Evolutionary conservation across 2,329 filamentous ascomycete species (phyloP).

Genomic region (Aureobasidium sp.): DNA sequence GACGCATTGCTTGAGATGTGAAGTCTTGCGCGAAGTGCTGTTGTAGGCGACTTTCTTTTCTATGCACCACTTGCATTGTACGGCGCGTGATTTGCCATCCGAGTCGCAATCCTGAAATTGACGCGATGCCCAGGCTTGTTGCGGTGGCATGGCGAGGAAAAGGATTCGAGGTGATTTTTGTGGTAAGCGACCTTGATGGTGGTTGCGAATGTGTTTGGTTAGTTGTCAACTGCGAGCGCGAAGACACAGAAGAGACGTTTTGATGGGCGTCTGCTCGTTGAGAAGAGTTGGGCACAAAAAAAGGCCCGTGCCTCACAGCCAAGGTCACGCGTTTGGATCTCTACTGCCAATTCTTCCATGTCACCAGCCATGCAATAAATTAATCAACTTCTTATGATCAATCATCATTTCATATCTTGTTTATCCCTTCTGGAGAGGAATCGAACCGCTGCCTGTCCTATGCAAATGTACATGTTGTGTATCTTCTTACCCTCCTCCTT

Average conservation of each 20-base stretch:
- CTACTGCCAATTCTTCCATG: background rate
- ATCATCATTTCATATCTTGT: background rate
- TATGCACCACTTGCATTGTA: constrained; percentile 13
- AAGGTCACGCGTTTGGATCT: background rate
- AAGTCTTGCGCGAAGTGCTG: constrained; percentile 11
- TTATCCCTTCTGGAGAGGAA: background rate
- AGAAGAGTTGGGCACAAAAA: background rate
- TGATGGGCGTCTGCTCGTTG: background rate
- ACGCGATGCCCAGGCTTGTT: constrained; percentile 9
- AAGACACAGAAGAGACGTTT: background rate
- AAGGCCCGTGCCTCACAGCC: background rate
- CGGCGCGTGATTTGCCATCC: constrained; percentile 13
- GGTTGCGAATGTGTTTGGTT: constrained; percentile 2
- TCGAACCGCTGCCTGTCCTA: background rate
- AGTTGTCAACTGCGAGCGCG: background rate
- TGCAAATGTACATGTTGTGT: constrained; percentile 6
- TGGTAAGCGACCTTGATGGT: background rate
- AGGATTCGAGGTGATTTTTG: background rate
- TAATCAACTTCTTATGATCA: background rate
- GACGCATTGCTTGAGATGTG: constrained; percentile 11
- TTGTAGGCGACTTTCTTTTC: constrained; percentile 15
- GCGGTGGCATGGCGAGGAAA: background rate
- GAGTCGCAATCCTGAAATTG: constrained; percentile 10
- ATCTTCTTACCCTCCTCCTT: background rate
- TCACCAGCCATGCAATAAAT: background rate